Evolutionary conservation across 768 basidiomycete genomes (phyloP).

Genomic region (Suillus plorans): DNA sequence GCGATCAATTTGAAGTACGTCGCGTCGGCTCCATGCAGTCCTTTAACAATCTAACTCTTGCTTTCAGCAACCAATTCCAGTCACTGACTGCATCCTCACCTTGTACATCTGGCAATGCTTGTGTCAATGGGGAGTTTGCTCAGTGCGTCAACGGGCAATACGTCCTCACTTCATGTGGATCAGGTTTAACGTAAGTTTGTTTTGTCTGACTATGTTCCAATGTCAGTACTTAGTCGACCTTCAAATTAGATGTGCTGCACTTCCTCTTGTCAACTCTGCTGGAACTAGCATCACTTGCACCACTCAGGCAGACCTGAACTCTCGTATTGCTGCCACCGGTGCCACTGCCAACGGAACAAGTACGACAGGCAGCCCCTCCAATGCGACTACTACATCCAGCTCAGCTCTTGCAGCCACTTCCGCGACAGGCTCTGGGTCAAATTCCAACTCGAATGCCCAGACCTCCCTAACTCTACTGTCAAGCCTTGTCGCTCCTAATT

Average conservation of each 20-base stretch:
- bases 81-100: constrained; percentile 30
- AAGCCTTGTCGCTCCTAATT: constrained; percentile 54
- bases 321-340: constrained; percentile 44
- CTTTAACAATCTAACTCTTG: constrained; percentile 9
- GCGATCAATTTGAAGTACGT: constrained; percentile 43
- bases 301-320: constrained; percentile 43
- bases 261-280: constrained; percentile 48
- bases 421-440: constrained; percentile 8
- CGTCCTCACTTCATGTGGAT: constrained; percentile 21
- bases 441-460: constrained; percentile 21
- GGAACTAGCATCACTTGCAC: constrained; percentile 56
- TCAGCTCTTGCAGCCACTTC: constrained; percentile 12
- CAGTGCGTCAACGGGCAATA: constrained; percentile 53
- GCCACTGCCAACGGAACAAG: constrained; percentile 21
- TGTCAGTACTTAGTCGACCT: background rate
- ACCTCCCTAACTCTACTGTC: constrained; percentile 40
- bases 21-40: background rate
- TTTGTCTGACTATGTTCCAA: background rate
- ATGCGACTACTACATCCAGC: constrained; percentile 16
- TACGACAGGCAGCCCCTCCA: constrained; percentile 10
- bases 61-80: constrained; percentile 21
- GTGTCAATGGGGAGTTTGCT: constrained; percentile 49
- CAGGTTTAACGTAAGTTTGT: constrained; percentile 20
- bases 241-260: constrained; percentile 31
- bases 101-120: constrained; percentile 43